Base-by-base conservation (phyloP, 495 filamentous ascomycete species). In the Xylaria palmicola region DNA sequence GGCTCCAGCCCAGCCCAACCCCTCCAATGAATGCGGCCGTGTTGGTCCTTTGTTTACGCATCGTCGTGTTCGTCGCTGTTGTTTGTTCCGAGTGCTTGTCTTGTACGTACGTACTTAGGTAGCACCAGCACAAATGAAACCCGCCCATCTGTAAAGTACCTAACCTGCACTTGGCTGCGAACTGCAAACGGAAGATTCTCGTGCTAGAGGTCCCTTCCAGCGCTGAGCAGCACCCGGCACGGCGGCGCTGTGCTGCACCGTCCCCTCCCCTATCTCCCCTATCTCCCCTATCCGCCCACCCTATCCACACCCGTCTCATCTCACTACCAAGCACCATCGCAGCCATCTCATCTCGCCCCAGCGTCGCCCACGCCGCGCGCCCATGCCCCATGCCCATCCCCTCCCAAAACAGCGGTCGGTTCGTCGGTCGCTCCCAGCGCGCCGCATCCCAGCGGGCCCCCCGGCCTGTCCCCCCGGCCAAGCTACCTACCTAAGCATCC, bases 41-140 rank as follows among this genome's bases (percentile, higher is more conserved):
- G n/a, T n/a, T n/a, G n/a, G n/a, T n/a, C n/a, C 32, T 26, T 44
- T 52, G 47, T 60, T 60, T 50, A 41, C 47, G n/a, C n/a, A n/a
- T n/a, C n/a, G n/a, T n/a, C n/a, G n/a, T n/a, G n/a, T n/a, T n/a
- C n/a, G n/a, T n/a, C n/a, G n/a, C 39, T 39, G 32, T 19, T n/a
- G 26, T 49, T 9, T 49, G 3, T 1, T 27, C 45, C 17, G 26
- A 6, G n/a, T n/a, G n/a, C n/a, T n/a, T n/a, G n/a, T n/a, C n/a
- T n/a, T n/a, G n/a, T n/a, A n/a, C n/a, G n/a, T n/a, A n/a, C n/a
- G n/a, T n/a, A n/a, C n/a, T n/a, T n/a, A n/a, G n/a, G n/a, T n/a
- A n/a, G n/a, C n/a, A n/a, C n/a, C n/a, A n/a, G n/a, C n/a, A n/a
- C n/a, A n/a, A n/a, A n/a, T n/a, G n/a, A n/a, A n/a, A n/a, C n/a